Evolutionary conservation across 352 stramenopile genomes (phyloP), one percentile per base, ranked within the genome.

Genomic region (Phytophthora podocarpi): DNA sequence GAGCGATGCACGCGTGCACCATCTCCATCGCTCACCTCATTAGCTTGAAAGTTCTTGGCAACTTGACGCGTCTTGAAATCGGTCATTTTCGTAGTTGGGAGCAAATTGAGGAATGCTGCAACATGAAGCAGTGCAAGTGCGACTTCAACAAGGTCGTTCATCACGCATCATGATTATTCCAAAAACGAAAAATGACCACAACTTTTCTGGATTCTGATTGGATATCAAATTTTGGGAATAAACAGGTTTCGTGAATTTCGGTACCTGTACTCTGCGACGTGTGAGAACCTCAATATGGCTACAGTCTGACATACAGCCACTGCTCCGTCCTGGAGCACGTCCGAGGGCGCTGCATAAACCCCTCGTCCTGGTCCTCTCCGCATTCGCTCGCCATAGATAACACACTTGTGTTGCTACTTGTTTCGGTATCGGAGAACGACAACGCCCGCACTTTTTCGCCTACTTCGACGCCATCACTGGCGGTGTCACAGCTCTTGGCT

Each of bases 1-100:
- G 77, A 85, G 24, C 75, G 75, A 15, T 73, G 67, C 34, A 88
- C 63, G 8, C 49, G 59, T 2, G 81, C 81, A 13, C 78, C 76
- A 26, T 55, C 76, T 9, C 74, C 76, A 23, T 88, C 78, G 27
- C 15, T 39, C 42, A 78, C 68, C 35, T 87, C 72, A 8, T 52
- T 52, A 2, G 73, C 70, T 12, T 80, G 47, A 36, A 89, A 86
- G 30, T 61, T 72, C 51, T 70, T 70, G 21, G 67, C 65, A 36
- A 85, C 67, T 35, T 69, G 49, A 23, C 74, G 68, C n/a, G 76
- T 43, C 34, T 56, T 42, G 21, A 67, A 56, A 7, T 21, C 32
- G 41, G 65, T 53, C 59, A 67, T 67, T 1, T 26, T 34, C 20
- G 30, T 6, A 37, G 21, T 18, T 32, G 10, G 48, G 20, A 24